A percentile compares a stretch with the other conserved stretches of the same genome.
Evolutionary conservation across 768 basidiomycete genomes (phyloP).

Genomic region (Udeniomyces megalosporus): DNA sequence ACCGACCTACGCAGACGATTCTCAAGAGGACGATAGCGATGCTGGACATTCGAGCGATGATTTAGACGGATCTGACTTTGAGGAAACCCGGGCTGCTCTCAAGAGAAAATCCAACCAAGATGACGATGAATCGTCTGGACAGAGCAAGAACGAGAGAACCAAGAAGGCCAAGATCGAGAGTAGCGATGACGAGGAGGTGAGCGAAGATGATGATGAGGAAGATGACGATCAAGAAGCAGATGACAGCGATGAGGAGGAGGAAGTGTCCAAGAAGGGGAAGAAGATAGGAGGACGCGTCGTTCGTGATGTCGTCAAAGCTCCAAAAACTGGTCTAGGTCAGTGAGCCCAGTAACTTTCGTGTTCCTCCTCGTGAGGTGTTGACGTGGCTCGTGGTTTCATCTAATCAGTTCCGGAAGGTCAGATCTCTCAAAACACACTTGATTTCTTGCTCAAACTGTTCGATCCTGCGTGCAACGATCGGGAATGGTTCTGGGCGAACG

Average conservation of each 20-base stretch:
- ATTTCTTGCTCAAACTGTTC: conserved; percentile 54
- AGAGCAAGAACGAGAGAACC: too few species aligned
- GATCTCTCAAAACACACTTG: conserved; percentile 68
- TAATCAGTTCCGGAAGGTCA: conserved; percentile 21
- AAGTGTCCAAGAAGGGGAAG: background rate
- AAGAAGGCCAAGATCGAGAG: background rate
- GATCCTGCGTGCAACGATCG: conserved; percentile 70
- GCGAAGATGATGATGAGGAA: background rate
- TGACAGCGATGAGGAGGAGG: background rate
- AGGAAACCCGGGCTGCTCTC: background rate
- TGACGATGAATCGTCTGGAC: background rate
- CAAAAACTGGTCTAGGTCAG: conserved; percentile 7
- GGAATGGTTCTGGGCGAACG: conserved; percentile 49
- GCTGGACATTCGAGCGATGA: background rate
- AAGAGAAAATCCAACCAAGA: background rate
- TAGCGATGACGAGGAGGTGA: background rate
- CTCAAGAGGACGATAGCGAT: background rate
- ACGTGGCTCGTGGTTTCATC: background rate
- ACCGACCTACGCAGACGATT: background rate
- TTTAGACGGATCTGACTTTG: conserved; percentile 2
- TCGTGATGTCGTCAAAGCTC: background rate
- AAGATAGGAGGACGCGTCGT: conserved; percentile 1
- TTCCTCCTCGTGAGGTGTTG: background rate
- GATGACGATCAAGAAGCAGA: background rate
- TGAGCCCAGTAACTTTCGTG: background rate